Conservation (phyloP, 208 protist genomes). For the Wallacemonas sp. region DNA sequence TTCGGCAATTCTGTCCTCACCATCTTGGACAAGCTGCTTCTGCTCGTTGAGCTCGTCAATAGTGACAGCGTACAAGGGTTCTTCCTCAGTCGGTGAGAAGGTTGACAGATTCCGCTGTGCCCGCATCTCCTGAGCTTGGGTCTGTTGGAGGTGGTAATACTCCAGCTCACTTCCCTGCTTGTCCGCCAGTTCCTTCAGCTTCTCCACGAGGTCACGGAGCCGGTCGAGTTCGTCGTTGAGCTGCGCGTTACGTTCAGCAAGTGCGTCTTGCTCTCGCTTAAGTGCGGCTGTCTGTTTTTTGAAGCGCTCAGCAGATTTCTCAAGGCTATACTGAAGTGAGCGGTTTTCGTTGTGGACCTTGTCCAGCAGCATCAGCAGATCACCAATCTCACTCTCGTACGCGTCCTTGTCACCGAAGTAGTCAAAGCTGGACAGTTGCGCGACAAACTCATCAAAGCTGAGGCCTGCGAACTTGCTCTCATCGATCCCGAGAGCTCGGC, state of each 20-base stretch:
- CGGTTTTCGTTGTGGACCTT: slow-evolving; percentile 59
- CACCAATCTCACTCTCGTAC: slow-evolving; percentile 63
- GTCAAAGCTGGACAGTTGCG: slow-evolving; percentile 35
- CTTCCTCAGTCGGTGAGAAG: slow-evolving; percentile 24
- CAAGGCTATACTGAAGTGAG: slow-evolving; percentile 51
- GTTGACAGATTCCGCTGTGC: slow-evolving; percentile 42
- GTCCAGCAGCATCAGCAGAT: slow-evolving; percentile 58
- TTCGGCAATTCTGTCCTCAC: slow-evolving; percentile 4
- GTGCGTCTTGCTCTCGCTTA: slow-evolving; percentile 44
- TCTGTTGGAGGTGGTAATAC: slow-evolving; percentile 42
- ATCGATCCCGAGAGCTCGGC: slow-evolving; percentile 38
- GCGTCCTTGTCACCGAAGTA: slow-evolving; percentile 52
- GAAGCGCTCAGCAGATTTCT: slow-evolving; percentile 61
- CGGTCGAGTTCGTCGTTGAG: slow-evolving; percentile 47
- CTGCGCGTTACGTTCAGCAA: slow-evolving; percentile 36
- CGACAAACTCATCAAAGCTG: slow-evolving; percentile 43
- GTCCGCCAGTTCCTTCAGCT: slow-evolving; percentile 48
- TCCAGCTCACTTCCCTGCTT: slow-evolving; percentile 45
- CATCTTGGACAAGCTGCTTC: slow-evolving; percentile 22
- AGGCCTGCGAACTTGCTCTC: slow-evolving; percentile 38
- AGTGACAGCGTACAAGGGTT: slow-evolving; percentile 48
- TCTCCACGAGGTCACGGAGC: slow-evolving; percentile 42
- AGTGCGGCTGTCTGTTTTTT: slow-evolving; percentile 46
- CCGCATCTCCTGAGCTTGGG: slow-evolving; percentile 45
- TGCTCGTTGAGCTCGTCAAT: slow-evolving; percentile 47